phyloP scores from a whole-genome alignment of 2,329 filamentous ascomycete species.

The Fusarium torreyae region DNA sequence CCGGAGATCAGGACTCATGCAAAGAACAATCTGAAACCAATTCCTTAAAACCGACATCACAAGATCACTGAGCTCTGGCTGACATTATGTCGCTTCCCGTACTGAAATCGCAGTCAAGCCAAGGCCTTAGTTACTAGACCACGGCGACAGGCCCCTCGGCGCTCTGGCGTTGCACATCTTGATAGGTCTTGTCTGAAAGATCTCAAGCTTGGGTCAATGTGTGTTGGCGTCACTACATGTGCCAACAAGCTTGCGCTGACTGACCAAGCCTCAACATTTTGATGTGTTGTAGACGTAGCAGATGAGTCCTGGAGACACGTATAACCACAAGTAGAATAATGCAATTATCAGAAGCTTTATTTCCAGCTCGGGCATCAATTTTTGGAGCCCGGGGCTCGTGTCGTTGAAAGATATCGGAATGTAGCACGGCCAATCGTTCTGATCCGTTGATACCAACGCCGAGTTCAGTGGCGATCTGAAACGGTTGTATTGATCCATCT shows the following conservation, averaged over 20 bases:
- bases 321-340: constrained; percentile 43
- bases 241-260: constrained; percentile 28
- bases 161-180: constrained; percentile 41
- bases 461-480: constrained; percentile 41
- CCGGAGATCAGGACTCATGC: constrained; percentile 32
- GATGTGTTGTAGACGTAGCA: constrained; percentile 19
- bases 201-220: constrained; percentile 39
- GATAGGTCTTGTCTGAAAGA: constrained; percentile 42
- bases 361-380: constrained; percentile 28
- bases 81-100: constrained; percentile 45
- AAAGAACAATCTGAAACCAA: constrained; percentile 37
- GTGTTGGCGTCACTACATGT: constrained; percentile 38
- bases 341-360: constrained; percentile 33
- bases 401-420: constrained; percentile 35
- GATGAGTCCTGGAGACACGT: constrained; percentile 34
- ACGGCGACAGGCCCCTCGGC: constrained; percentile 15
- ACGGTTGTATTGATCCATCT: constrained; percentile 37
- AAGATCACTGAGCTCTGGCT: constrained; percentile 42
- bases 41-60: constrained; percentile 39
- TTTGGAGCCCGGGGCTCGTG: constrained; percentile 41
- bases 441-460: constrained; percentile 26
- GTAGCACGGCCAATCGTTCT: constrained; percentile 33
- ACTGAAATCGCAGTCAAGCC: constrained; percentile 39
- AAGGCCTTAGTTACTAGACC: constrained; percentile 17
- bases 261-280: constrained; percentile 19